These are phyloP conservation scores for Penicillium vulpinum DNA, from an alignment of 2,329 filamentous ascomycete genomes.

Conservation along the genomic window DNA sequence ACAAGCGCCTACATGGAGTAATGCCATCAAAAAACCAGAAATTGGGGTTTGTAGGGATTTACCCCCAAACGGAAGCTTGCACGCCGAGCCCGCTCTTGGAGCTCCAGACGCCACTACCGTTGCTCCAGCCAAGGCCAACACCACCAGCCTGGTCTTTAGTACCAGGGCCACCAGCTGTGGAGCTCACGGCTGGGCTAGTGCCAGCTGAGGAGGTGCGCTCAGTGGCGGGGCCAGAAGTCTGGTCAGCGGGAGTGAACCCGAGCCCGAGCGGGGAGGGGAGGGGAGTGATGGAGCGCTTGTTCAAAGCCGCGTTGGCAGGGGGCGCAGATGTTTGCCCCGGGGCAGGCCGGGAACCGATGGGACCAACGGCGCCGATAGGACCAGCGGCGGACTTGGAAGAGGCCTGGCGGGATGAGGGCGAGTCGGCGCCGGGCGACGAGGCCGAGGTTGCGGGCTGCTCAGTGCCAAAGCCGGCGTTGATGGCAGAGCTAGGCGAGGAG, in stretches of 20 bases:
- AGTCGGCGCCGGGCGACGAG: conserved; percentile 74
- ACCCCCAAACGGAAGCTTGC: conserved; percentile 94
- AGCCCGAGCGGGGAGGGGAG: conserved; percentile 84
- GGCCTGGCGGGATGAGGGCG: conserved; percentile 69
- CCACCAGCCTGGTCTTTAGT: conserved; percentile 45
- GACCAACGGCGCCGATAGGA: conserved; percentile 69
- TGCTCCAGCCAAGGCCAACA: conserved; percentile 69
- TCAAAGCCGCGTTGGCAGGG: conserved; percentile 59
- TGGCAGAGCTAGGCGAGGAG: conserved; percentile 64
- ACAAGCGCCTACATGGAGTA: not conserved
- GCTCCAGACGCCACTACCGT: conserved; percentile 80
- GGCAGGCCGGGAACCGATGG: conserved; percentile 86
- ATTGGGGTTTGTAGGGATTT: conserved; percentile 29
- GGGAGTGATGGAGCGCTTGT: conserved; percentile 84
- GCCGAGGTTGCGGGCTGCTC: conserved; percentile 75
- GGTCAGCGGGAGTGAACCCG: conserved; percentile 62
- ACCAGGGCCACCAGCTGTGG: conserved; percentile 34
- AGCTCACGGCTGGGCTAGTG: conserved; percentile 58
- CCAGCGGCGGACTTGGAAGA: conserved; percentile 55
- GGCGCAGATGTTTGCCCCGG: conserved; percentile 52
- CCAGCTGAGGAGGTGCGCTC: conserved; percentile 59
- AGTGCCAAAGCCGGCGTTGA: conserved; percentile 48
- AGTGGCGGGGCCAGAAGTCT: conserved; percentile 36
- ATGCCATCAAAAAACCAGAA: not conserved
- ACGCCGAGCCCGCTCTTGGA: conserved; percentile 78